Percentiles rank a stretch among this genome's conserved stretches.
phyloP scores from a whole-genome alignment of 2,329 filamentous ascomycete genomes.

The Trichoderma guizhouense region DNA sequence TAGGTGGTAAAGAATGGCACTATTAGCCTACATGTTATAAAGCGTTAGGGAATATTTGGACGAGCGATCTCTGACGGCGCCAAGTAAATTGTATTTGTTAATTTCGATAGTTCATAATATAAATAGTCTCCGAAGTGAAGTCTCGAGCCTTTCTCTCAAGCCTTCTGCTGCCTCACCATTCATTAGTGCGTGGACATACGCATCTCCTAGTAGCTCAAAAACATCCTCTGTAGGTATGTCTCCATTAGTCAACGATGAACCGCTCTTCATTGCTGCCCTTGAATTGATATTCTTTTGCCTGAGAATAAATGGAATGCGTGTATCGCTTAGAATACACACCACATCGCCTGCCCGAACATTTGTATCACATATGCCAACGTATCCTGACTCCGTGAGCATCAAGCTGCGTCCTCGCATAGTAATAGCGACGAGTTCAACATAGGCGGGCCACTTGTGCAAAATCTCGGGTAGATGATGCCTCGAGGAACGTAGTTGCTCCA shows the following conservation, averaged over 20 bases:
- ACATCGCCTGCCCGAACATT: background rate
- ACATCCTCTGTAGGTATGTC: background rate
- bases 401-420: background rate
- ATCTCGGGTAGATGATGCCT: background rate
- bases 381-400: background rate
- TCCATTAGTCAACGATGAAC: background rate
- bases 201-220: background rate
- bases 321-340: background rate
- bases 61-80: too few relatives aligned
- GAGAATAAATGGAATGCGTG: background rate
- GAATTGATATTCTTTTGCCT: background rate
- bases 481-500: background rate
- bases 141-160: background rate
- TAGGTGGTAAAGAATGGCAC: background rate
- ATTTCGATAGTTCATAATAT: background rate
- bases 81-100: background rate
- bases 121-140: background rate
- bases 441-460: constrained; percentile 1
- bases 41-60: background rate
- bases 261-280: too few relatives aligned
- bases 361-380: background rate
- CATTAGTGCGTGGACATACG: background rate
- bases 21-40: background rate
- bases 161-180: background rate
- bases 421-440: background rate